Percentiles rank a stretch among this genome's conserved stretches.
Conservation (phyloP, 2,329 filamentous ascomycete species). For the Sporothrix brunneoviolacea region DNA sequence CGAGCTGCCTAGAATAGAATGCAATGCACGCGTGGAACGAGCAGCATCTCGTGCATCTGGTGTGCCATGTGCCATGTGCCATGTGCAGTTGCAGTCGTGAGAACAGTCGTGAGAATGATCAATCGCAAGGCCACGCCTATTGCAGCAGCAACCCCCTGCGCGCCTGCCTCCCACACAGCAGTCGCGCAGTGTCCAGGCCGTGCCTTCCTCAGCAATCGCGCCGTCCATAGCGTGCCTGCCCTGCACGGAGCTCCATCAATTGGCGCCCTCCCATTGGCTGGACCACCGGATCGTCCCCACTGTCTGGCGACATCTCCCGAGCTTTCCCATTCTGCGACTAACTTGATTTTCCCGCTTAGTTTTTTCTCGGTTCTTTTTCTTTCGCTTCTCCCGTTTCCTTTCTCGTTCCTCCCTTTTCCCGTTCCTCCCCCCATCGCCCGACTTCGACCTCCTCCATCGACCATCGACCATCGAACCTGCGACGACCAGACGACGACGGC, state of each 20-base stretch:
- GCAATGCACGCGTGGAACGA: background rate
- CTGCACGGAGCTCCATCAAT: slow-evolving; percentile 14
- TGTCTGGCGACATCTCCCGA: slow-evolving; percentile 29
- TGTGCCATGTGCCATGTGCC: too few relatives aligned
- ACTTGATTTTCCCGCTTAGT: slow-evolving; percentile 7
- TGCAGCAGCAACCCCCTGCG: too few relatives aligned
- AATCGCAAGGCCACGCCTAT: too few relatives aligned
- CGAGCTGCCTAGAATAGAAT: slow-evolving; percentile 6
- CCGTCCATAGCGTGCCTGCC: background rate
- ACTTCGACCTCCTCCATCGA: too few relatives aligned
- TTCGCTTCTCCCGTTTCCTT: slow-evolving; percentile 1
- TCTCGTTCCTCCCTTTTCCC: background rate
- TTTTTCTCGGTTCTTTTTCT: slow-evolving; percentile 2
- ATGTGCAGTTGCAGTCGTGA: too few relatives aligned
- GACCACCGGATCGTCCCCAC: slow-evolving; percentile 17
- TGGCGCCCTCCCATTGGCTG: slow-evolving; percentile 19
- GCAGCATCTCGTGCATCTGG: too few relatives aligned
- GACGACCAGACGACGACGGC: slow-evolving; percentile 3
- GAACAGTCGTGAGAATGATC: too few relatives aligned
- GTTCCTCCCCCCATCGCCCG: background rate
- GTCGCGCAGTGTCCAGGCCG: too few relatives aligned
- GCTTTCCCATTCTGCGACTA: slow-evolving; percentile 23
- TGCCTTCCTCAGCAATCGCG: too few relatives aligned
- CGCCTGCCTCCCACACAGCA: too few relatives aligned
- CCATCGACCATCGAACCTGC: slow-evolving; percentile 1